A percentile compares a stretch with the other conserved stretches of the same genome.
Evolutionary conservation across 169 alveolate species (phyloP).

Genomic region (Eimeria brunetti): DNA sequence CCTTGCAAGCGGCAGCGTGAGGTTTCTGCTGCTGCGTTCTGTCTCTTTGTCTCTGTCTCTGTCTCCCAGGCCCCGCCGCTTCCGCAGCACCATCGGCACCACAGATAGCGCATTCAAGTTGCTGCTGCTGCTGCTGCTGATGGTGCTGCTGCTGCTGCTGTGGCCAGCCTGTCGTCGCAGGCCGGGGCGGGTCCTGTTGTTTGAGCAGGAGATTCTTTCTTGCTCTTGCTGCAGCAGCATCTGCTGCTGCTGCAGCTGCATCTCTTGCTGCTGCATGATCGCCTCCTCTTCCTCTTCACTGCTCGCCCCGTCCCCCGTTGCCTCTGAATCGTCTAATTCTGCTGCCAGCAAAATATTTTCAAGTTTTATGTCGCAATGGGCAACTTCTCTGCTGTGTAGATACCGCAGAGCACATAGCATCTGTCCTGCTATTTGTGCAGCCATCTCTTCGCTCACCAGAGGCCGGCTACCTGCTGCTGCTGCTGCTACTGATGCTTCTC

Average conservation of each 20-base stretch:
- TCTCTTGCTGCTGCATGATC: constrained; percentile 35
- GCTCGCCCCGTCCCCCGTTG: constrained; percentile 37
- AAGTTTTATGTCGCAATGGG: constrained; percentile 87
- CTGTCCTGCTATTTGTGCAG: constrained; percentile 84
- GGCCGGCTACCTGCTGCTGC: constrained; percentile 39
- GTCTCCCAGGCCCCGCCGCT: background rate
- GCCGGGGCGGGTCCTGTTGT: constrained; percentile 23
- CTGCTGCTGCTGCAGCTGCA: constrained; percentile 74
- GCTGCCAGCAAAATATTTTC: constrained; percentile 83
- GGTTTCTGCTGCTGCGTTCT: background rate
- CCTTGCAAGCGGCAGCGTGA: background rate
- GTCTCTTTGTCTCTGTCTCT: constrained; percentile 7
- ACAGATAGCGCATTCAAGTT: constrained; percentile 7
- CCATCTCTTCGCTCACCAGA: constrained; percentile 52
- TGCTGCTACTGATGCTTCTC: constrained; percentile 12
- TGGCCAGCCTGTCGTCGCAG: background rate
- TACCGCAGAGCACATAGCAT: constrained; percentile 84
- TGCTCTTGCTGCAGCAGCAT: constrained; percentile 55
- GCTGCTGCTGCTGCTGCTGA: constrained; percentile 61
- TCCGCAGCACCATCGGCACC: constrained; percentile 59
- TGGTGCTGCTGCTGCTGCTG: constrained; percentile 29
- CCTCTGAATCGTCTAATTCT: constrained; percentile 70
- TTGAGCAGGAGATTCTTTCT: background rate
- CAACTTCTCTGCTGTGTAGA: constrained; percentile 84
- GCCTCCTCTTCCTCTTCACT: constrained; percentile 50